Percentiles rank a stretch among this genome's conserved stretches.
Evolutionary conservation across 2,329 filamentous ascomycete species (phyloP).

Genomic region (Salinomyces thailandicus): DNA sequence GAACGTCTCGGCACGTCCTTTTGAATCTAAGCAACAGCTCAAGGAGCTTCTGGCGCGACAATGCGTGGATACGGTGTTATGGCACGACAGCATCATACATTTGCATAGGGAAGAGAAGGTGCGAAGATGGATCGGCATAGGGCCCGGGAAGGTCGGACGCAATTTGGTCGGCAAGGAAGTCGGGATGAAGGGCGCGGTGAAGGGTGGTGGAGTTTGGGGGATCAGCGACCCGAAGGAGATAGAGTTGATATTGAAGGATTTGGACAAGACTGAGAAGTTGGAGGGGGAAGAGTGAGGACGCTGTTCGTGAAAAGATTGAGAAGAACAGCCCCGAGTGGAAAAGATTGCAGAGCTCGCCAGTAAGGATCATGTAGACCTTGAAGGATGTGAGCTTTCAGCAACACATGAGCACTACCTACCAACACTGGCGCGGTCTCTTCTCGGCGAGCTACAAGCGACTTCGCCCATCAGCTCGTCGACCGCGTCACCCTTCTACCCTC

Average conservation of each 20-base stretch:
- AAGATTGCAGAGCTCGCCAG: too few species aligned
- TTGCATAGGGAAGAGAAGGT: constrained; percentile 75
- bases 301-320: not conserved
- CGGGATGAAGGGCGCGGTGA: constrained; percentile 71
- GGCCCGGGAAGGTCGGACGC: constrained; percentile 83
- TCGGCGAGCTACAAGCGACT: too few species aligned
- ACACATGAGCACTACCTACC: too few species aligned
- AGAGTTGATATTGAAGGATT: constrained; percentile 35
- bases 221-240: constrained; percentile 63
- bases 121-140: constrained; percentile 79
- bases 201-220: constrained; percentile 87
- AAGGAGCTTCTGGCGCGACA: constrained; percentile 70
- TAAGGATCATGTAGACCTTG: too few species aligned
- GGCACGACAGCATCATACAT: constrained; percentile 90
- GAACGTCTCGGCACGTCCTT: constrained; percentile 75
- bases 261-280: constrained; percentile 36
- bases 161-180: constrained; percentile 95
- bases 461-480: too few species aligned
- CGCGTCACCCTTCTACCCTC: too few species aligned
- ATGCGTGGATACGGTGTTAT: constrained; percentile 82
- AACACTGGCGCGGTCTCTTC: too few species aligned
- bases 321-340: too few species aligned
- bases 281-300: constrained; percentile 25
- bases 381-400: too few species aligned
- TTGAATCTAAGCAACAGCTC: constrained; percentile 60